Evolutionary conservation across 2,329 filamentous ascomycete genomes (phyloP), one percentile per base, ranked within the genome.

Genomic region (Talaromyces pinophilus): DNA sequence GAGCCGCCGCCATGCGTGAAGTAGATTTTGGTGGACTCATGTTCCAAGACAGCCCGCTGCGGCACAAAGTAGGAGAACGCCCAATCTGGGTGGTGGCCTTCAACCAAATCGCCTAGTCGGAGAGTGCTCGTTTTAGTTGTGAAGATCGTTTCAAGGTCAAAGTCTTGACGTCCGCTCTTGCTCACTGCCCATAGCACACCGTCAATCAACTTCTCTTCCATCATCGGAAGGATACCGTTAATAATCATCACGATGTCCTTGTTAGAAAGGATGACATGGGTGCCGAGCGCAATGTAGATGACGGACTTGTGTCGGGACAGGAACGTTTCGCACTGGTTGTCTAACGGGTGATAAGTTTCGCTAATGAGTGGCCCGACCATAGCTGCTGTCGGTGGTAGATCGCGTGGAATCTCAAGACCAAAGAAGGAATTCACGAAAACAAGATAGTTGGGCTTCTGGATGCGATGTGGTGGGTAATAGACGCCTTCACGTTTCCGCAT

Each of bases 351-450:
- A 55, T 75, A 81, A 15, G 71, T 67, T 38, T 80, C 77, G 1
- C 72, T 67, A 5, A 83, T 71, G 1, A 82, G 74, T 1, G 81
- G 82, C 0, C 81, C 82, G 2, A 83, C 75, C 1, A 77, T 67
- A 2, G 74, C 72, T 28, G 78, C 74, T 0, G 78, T 70, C 1
- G 81, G 81, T 1, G 81, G 81, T 2, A 82, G 65, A 64, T 82
- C 80, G 25, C 77, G 77, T 0, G 81, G 77, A 1, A 75, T 72
- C 61, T 83, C 81, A 7, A 83, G 71, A 0, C 80, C 81, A 65
- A 77, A 80, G 67, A 82, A 82, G 0, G 79, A 81, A 62, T 83
- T 82, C 28, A 82, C 76, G 5, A 82, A 71, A 1, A 80, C 68
- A 3, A 83, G 75, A 55, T 82, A 77, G 64, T 81, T 73, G 0